Evolutionary conservation across 208 protist species (phyloP).

Genomic region (Leishmania arabica): DNA sequence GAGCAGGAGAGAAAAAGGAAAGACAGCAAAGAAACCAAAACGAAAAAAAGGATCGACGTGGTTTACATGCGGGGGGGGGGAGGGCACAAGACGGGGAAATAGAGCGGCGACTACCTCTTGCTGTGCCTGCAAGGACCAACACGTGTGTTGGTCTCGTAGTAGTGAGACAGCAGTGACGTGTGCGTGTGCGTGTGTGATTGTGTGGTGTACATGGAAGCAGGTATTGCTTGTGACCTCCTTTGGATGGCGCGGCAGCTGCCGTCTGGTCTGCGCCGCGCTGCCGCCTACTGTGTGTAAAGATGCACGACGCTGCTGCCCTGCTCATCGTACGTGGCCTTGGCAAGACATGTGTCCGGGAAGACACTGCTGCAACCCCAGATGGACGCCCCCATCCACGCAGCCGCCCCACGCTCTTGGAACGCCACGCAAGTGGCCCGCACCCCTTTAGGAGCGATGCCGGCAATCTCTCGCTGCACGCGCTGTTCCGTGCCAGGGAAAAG

Average conservation of each 20-base stretch:
- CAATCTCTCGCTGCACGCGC: slow-evolving; percentile 80
- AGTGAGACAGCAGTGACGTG: neutral
- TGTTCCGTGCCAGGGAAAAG: slow-evolving; percentile 75
- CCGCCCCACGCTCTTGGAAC: slow-evolving; percentile 73
- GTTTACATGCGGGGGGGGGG: neutral
- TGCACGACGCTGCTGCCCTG: slow-evolving; percentile 69
- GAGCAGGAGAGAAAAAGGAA: neutral
- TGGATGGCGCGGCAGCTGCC: neutral
- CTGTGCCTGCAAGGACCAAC: neutral
- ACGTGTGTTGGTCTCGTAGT: neutral
- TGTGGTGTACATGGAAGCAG: neutral
- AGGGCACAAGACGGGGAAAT: neutral
- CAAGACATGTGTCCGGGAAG: slow-evolving; percentile 72
- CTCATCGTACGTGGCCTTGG: slow-evolving; percentile 88
- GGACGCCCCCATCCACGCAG: slow-evolving; percentile 88
- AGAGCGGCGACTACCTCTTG: neutral
- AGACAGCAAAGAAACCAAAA: neutral
- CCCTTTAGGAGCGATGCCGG: slow-evolving; percentile 7
- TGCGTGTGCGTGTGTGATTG: neutral
- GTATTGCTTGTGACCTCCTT: neutral
- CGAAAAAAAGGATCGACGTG: neutral
- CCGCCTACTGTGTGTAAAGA: slow-evolving; percentile 47
- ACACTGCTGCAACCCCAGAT: slow-evolving; percentile 73
- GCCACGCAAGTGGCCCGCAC: slow-evolving; percentile 58
- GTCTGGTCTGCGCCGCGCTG: neutral